These are phyloP conservation scores for Panicum miliaceum DNA, from an alignment of 176 grass and related monocot genomes.

Conservation along the genomic window DNA sequence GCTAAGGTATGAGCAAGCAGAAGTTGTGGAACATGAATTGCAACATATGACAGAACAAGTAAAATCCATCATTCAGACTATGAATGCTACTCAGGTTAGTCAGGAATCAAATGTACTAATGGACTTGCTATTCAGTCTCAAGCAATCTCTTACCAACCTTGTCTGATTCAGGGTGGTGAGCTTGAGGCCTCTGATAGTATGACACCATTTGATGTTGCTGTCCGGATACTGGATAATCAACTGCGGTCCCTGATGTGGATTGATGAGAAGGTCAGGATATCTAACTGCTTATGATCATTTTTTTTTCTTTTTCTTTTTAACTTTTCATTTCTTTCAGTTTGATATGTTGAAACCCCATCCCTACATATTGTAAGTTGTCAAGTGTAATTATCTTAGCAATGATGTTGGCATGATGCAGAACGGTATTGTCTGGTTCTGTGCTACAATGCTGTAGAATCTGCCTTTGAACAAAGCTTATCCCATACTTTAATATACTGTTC, in stretches of 20 bases:
- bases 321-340: background rate
- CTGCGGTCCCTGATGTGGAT: conserved; percentile 96
- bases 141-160: conserved; percentile 28
- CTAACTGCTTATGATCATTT: background rate
- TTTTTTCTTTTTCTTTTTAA: background rate
- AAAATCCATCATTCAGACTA: conserved; percentile 92
- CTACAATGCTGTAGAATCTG: conserved; percentile 8
- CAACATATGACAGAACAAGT: conserved; percentile 98
- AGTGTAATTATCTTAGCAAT: conserved; percentile 25
- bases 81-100: conserved; percentile 85
- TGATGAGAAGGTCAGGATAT: conserved; percentile 81
- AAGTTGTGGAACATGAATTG: conserved; percentile 86
- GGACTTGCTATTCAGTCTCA: background rate
- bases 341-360: background rate
- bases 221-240: conserved; percentile 97
- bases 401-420: conserved; percentile 11
- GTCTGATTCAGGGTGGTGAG: conserved; percentile 68
- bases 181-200: conserved; percentile 72
- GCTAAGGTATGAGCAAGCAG: conserved; percentile 83
- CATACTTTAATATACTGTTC: conserved; percentile 1
- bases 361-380: background rate
- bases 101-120: conserved; percentile 21
- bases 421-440: background rate
- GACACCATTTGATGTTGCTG: conserved; percentile 95
- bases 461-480: conserved; percentile 15